Conservation (phyloP, 148 eudicot species). For the Vaccinium darrowii region DNA sequence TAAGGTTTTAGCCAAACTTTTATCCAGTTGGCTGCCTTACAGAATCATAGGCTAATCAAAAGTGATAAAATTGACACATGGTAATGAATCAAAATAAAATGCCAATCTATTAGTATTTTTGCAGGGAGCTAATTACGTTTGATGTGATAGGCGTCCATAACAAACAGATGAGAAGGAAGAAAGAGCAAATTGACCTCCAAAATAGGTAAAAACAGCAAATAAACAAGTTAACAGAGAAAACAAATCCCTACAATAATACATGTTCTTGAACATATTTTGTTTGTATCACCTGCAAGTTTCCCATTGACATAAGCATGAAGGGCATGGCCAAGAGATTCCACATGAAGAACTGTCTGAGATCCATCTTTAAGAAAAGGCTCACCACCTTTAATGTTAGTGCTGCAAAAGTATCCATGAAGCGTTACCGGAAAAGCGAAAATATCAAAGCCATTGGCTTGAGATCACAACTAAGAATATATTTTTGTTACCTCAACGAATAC, state of each 20-base stretch:
- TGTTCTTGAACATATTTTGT: not conserved
- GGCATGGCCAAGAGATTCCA: conserved; percentile 79
- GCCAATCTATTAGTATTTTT: not conserved
- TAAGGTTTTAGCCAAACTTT: not conserved
- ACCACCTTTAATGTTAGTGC: conserved; percentile 49
- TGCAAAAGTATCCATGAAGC: conserved; percentile 28
- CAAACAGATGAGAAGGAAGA: not conserved
- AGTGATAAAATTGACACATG: not conserved
- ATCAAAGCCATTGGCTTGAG: not conserved
- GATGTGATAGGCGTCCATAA: not conserved
- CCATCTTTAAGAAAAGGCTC: conserved; percentile 72
- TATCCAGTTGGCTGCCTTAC: not conserved
- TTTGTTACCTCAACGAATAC: conserved; percentile 79
- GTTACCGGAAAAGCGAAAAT: not conserved
- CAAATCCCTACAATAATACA: not conserved
- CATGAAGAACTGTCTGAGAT: conserved; percentile 68
- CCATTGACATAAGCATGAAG: conserved; percentile 79
- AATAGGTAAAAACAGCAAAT: not conserved
- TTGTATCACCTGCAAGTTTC: conserved; percentile 61
- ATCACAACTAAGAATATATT: not conserved
- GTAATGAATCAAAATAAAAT: not conserved
- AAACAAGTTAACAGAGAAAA: not conserved
- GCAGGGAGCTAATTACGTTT: not conserved
- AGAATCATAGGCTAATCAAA: not conserved
- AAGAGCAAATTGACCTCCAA: not conserved